A percentile compares a stretch with the other conserved stretches of the same genome.
Conservation (phyloP, 371 early-diverging fungal species). For the Batrachochytrium dendrobatidis region DNA sequence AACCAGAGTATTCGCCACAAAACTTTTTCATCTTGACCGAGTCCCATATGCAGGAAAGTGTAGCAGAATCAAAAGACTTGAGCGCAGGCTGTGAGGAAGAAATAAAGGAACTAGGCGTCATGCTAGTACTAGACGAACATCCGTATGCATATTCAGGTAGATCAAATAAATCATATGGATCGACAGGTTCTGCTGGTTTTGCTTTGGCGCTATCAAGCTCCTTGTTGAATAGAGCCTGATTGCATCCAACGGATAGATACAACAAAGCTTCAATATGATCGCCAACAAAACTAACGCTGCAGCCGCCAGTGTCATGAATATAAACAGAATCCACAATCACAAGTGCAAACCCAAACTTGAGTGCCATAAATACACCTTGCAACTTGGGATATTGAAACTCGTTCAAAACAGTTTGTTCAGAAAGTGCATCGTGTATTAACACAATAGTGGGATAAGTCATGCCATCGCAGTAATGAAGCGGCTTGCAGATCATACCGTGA, state of each 20-base stretch:
- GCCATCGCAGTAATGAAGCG: slow-evolving; percentile 22
- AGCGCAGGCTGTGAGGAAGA: neutral
- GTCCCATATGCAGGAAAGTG: neutral
- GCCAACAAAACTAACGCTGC: neutral
- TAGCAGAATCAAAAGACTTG: neutral
- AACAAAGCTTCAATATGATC: neutral
- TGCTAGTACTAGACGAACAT: too few relatives aligned
- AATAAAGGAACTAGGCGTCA: slow-evolving; percentile 12
- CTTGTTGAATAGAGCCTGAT: too few relatives aligned
- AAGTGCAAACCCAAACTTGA: slow-evolving; percentile 57
- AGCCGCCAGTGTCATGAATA: neutral
- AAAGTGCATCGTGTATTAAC: slow-evolving; percentile 33
- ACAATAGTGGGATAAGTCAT: slow-evolving; percentile 24
- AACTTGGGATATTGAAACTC: slow-evolving; percentile 62
- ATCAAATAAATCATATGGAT: too few relatives aligned
- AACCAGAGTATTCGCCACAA: slow-evolving; percentile 27
- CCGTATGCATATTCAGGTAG: too few relatives aligned
- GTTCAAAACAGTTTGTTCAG: slow-evolving; percentile 56
- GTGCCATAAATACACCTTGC: slow-evolving; percentile 54
- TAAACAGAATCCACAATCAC: slow-evolving; percentile 65
- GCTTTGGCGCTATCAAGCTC: too few relatives aligned
- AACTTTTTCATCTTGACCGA: neutral
- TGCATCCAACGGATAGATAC: too few relatives aligned
- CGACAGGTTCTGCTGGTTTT: too few relatives aligned
- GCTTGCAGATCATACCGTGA: slow-evolving; percentile 60